Base-by-base conservation (phyloP, 2,329 filamentous ascomycete species). In the Aspergillus proliferans region DNA sequence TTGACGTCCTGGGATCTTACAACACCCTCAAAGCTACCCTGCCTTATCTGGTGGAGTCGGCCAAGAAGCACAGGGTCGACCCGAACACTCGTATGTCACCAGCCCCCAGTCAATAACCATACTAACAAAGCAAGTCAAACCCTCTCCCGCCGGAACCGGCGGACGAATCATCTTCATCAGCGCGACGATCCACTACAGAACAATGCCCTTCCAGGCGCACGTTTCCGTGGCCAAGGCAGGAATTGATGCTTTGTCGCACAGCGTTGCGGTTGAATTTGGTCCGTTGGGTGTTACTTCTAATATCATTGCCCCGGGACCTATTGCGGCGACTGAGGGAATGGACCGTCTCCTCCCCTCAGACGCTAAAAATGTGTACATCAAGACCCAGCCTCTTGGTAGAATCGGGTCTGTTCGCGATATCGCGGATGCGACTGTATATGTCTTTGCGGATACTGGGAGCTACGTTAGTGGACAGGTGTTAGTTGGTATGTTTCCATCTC, bases 1-100 rank as follows among this genome's bases (percentile, higher is more conserved):
- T 98, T 63, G 93, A 97, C 66, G 86, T 95, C 2, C 71, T 97
- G 33, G 93, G 93, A 28, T 94, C 88, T 14, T 98, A 87, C 74
- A 95, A 97, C 74, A 95, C 90, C 2, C 78, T 95, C 63, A 97
- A 97, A 73, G 90, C 92, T 3, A 93, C 89, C 1, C 74, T 96
- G 30, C 88, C 89, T 0, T 80, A 95, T 61, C 80, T 98, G 3
- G 71, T 89, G 10, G 78, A 82, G 59, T 94, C 89, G n/a, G 84
- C 87, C 1, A 70, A 73, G 30, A 81, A 80, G 59, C 74, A 84
- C 59, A 78, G 72, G 53, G 78, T 78, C 15, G 82, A 86, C 56
- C 78, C 80, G 2, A 80, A 81, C 26, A 72, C 74, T 4, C 66
- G 73, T 71, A 60, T 62, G 63, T 65, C 40, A 14, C 6, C 34